Conservation (phyloP, 257 asterid species). For the Solanum verrucosum region DNA sequence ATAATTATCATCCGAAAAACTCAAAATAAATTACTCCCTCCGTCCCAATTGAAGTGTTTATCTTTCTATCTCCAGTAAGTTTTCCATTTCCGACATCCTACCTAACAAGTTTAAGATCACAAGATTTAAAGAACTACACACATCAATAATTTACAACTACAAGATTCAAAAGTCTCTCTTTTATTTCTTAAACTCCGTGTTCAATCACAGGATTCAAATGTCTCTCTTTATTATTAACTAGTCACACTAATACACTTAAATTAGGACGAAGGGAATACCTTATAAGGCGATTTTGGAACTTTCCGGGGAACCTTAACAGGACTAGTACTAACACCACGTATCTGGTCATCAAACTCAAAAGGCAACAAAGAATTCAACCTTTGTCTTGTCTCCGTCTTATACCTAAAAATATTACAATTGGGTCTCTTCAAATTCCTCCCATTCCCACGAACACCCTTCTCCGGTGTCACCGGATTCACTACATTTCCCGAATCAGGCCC, state of each 20-base stretch:
- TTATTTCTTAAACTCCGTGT: neutral
- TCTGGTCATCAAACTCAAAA: constrained; percentile 55
- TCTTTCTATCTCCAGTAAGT: neutral
- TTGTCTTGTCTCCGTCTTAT: constrained; percentile 60
- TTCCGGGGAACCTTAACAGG: constrained; percentile 77
- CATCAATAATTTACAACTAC: neutral
- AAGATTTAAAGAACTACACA: neutral
- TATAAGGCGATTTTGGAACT: constrained; percentile 73
- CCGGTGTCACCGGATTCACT: constrained; percentile 55
- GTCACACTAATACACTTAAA: neutral
- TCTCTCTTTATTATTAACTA: no score
- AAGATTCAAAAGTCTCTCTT: neutral
- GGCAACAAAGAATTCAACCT: constrained; percentile 64
- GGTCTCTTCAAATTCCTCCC: constrained; percentile 31
- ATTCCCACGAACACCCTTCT: constrained; percentile 17
- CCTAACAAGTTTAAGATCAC: neutral
- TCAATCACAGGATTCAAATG: neutral
- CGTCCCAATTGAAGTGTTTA: neutral
- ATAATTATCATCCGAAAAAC: neutral
- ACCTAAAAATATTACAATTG: constrained; percentile 68
- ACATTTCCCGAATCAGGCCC: constrained; percentile 45
- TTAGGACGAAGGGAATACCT: constrained; percentile 20
- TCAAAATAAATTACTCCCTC: neutral
- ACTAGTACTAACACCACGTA: constrained; percentile 58
- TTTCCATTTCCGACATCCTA: neutral